Base-by-base conservation (phyloP, 2,329 filamentous ascomycete species). In the Pseudogymnoascus sp. region DNA sequence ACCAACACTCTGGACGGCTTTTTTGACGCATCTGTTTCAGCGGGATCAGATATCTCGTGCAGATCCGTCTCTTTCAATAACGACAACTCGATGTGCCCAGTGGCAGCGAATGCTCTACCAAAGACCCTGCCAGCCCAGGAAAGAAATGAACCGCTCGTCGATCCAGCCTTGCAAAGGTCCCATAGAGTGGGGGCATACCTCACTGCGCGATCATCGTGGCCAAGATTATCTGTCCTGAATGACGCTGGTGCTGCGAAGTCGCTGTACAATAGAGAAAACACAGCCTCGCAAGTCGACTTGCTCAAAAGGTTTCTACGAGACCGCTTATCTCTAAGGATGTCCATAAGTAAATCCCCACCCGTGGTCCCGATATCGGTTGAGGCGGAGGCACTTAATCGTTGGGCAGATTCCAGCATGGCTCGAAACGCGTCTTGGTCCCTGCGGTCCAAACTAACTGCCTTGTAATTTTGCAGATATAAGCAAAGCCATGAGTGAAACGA, bases 81-180 rank as follows among this genome's bases (percentile, higher is more conserved):
- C 57, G 82, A 82, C 35, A 77, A 71, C 14, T 85, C 82, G 5
- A 90, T 80, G 60, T 84, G 78, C 1, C 91, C 91, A 28, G 85
- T 89, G 14, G 89, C 82, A 38, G 88, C 86, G 73, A 92, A 97
- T 0, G 90, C 87, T 70, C 91, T 84, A 6, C 95, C 94, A 47
- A 97, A 78, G 2, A 92, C 88, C 64, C 87, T 83, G 2, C 90
- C 92, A 47, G 90, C 89, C 95, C 95, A 99, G 1, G 89, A 77
- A 0, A 91, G 76, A 70, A 94, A 97, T 14, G 84, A 81, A 25
- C 82, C 76, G 61, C 85, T 88, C 14, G 87, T 77, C 1, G 81
- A 76, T 37, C 81, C 77, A n/a, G 82, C 79, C 62, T 82, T 79
- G 66, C 91, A 89, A 41, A 89, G 91, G 70, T 87, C 86, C 86